phyloP scores from a whole-genome alignment of 768 basidiomycete genomes.

The Galerina sulciceps region DNA sequence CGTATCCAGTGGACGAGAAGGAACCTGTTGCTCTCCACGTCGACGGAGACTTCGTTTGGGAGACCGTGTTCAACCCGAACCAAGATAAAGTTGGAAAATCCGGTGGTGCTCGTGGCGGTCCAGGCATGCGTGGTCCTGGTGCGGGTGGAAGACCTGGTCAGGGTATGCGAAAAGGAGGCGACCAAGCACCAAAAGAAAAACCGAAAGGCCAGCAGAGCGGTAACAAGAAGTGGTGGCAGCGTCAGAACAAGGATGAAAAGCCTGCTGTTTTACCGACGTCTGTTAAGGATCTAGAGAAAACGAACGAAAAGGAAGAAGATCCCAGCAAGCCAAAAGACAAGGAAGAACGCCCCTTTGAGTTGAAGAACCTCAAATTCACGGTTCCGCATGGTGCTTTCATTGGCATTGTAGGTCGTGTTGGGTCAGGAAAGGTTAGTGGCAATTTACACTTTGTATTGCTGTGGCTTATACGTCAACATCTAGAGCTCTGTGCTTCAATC shows the following conservation, averaged over 20 bases:
- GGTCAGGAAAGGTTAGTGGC: constrained; percentile 65
- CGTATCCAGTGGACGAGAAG: constrained; percentile 45
- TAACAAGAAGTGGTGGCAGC: constrained; percentile 8
- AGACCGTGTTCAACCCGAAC: constrained; percentile 32
- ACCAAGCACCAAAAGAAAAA: not conserved
- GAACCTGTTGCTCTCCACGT: constrained; percentile 46
- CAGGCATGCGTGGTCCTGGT: not conserved
- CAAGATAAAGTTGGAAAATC: constrained; percentile 18
- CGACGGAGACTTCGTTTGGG: constrained; percentile 59
- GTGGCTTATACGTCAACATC: not conserved
- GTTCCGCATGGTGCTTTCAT: constrained; percentile 64
- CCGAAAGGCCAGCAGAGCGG: not conserved
- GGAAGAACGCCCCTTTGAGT: constrained; percentile 56
- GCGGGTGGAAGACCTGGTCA: not conserved
- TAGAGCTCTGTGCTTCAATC: constrained; percentile 63
- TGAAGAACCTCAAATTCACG: constrained; percentile 49
- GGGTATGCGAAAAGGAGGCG: not conserved
- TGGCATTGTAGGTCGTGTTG: constrained; percentile 74
- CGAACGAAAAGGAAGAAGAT: constrained; percentile 14
- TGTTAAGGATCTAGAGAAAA: constrained; percentile 19
- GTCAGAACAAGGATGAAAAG: not conserved
- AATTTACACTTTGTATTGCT: not conserved
- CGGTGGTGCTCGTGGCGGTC: constrained; percentile 5
- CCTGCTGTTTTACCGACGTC: not conserved
- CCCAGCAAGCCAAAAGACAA: constrained; percentile 26